phyloP scores from a whole-genome alignment of 805 yeast genomes.

The Saturnispora quitensis region DNA sequence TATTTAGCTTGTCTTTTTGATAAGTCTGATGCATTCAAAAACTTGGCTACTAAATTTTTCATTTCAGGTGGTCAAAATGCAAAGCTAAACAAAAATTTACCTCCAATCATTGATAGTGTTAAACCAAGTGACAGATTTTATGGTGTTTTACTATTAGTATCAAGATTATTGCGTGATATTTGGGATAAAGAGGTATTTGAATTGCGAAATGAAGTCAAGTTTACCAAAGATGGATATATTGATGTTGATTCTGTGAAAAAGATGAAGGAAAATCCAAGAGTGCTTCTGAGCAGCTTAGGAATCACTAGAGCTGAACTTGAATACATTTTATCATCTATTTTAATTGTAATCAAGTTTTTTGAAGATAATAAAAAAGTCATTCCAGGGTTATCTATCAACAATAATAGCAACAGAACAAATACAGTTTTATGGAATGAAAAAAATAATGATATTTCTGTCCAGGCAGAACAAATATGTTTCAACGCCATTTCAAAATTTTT shows the following conservation, averaged over 20 bases:
- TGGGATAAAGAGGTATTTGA: constrained; percentile 72
- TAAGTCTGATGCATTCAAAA: constrained; percentile 40
- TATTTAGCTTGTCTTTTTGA: constrained; percentile 73
- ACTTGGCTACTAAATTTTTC: constrained; percentile 41
- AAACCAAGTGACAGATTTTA: constrained; percentile 85
- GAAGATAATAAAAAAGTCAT: constrained; percentile 52
- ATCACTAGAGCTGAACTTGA: constrained; percentile 47
- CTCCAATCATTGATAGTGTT: constrained; percentile 59
- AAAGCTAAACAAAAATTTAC: constrained; percentile 27
- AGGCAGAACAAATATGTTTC: constrained; percentile 88
- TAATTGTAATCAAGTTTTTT: constrained; percentile 62
- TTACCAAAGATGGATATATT: constrained; percentile 29
- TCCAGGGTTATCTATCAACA: constrained; percentile 47
- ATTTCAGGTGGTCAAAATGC: constrained; percentile 48
- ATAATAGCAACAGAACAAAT: constrained; percentile 42
- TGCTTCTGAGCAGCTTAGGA: constrained; percentile 37
- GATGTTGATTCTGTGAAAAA: constrained; percentile 33
- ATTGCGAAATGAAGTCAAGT: constrained; percentile 26
- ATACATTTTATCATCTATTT: constrained; percentile 59
- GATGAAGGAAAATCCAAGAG: constrained; percentile 26
- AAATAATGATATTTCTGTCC: constrained; percentile 53
- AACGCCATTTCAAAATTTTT: constrained; percentile 67
- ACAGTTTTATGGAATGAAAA: constrained; percentile 37
- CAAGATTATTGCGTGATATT: constrained; percentile 67
- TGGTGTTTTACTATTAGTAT: constrained; percentile 70